Percentiles rank a stretch among this genome's conserved stretches.
These are phyloP conservation scores for Aspergillus latus DNA, from an alignment of 2,329 filamentous ascomycete species.

Conservation along the genomic window DNA sequence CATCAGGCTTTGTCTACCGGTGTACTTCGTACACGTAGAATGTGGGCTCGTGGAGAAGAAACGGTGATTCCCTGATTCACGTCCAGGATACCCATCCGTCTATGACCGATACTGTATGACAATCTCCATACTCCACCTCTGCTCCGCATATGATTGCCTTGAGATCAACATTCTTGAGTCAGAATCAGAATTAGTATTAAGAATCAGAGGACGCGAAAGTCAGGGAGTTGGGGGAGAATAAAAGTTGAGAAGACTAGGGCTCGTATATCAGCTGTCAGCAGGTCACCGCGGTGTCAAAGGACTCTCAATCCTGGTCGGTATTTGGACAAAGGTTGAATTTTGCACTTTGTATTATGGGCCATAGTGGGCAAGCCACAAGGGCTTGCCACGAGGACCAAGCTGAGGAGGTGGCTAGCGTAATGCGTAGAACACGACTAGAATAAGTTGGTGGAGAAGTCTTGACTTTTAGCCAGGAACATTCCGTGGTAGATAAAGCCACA, in stretches of 20 bases:
- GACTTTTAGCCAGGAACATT: slow-evolving; percentile 1
- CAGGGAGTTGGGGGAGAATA: neutral
- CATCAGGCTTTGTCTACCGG: neutral
- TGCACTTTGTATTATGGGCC: neutral
- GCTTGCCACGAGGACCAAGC: neutral
- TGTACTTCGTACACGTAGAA: neutral
- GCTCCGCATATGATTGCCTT: slow-evolving; percentile 6
- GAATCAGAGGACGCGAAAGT: neutral
- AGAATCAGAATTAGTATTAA: neutral
- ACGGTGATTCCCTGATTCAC: slow-evolving; percentile 4
- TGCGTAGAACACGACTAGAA: slow-evolving; percentile 8
- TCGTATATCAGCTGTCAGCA: neutral
- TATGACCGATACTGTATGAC: neutral
- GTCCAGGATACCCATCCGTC: neutral
- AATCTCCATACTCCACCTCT: slow-evolving; percentile 10
- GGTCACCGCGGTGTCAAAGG: neutral
- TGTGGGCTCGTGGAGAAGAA: slow-evolving; percentile 1
- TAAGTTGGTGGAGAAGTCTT: neutral
- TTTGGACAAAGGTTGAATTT: neutral
- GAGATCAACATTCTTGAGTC: neutral
- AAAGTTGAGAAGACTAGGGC: neutral
- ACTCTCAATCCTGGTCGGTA: neutral
- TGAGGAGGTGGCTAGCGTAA: neutral
- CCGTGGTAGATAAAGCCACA: neutral
- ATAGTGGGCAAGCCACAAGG: neutral